Base-by-base conservation (phyloP, 352 stramenopile species). In the Globisporangium recalcitrans region DNA sequence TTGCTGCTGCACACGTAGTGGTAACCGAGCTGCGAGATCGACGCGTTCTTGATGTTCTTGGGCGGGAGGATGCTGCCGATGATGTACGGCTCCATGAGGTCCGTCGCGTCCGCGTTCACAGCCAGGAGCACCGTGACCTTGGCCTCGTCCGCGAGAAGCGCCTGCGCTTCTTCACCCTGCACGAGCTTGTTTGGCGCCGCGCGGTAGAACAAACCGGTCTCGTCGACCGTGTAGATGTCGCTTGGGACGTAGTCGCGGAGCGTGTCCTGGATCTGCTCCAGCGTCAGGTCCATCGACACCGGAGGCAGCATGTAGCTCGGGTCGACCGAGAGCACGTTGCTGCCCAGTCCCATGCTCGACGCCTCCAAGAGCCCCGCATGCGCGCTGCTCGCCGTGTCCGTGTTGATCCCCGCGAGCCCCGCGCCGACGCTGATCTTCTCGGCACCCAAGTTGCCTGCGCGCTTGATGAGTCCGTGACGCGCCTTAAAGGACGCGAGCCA, bases 41-140 rank as follows among this genome's bases (percentile, higher is more conserved):
- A 88, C 26, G 83, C 79, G 67, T 87, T 90, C 70, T 90, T 90
- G 60, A 91, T 90, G 64, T 74, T 74, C 70, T 88, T 89, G 21
- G 85, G 85, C 1, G 85, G 67, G 26, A 89, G 71, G 16, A 92
- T 68, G 44, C 77, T 83, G 49, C 85, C 82, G 47, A 94, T 90
- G 47, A 94, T 94, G 67, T 92, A 94, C 13, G 85, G 85, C 71
- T 93, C 85, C 73, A 95, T 82, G 26, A 93, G 73, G 51, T 95
- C 85, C 42, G 70, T 88, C 19, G 77, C 77, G 54, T 95, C 85
- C 0, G 83, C 83, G 60, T 95, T 95, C 32, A 68, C 63, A 0
- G 83, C 85, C 14, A 95, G 71, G 57, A 91, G 60, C n/a, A 93
- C 80, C 13, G 77, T 91, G 16, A 95, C 71, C 52, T 80, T 71